Evolutionary conservation across 2,329 filamentous ascomycete species (phyloP), one percentile per base, ranked within the genome.

Genomic region (Colletotrichum sp.): DNA sequence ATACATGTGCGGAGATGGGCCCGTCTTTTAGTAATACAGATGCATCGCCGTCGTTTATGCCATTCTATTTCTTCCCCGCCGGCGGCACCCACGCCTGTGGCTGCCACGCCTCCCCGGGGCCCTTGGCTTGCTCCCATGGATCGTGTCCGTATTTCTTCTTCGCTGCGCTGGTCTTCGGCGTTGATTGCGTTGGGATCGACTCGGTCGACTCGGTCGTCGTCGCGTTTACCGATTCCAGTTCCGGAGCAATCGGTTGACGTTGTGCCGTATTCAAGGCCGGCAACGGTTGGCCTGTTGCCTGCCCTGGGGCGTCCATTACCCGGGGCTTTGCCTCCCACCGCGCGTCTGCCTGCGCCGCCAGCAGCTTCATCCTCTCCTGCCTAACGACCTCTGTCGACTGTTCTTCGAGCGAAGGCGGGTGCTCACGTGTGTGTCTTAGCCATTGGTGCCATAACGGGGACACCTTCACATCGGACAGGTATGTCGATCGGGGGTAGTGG

Each of bases 371-470:
- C 74, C 88, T 86, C 67, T 86, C 85, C 82, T 88, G 90, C 30
- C 92, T 87, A 13, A 82, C 80, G 2, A 91, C 81, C 69, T 94
- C 92, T 39, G 81, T 82, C 8, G 84, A 80, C 82, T 93, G 91
- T 82, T 94, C 92, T 1, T 84, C 83, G 13, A 93, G 82, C 3
- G 86, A 89, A 1, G 92, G 92, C 3, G 92, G 86, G 0, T 88
- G 82, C 4, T 81, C 77, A 25, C 92, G 90, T 62, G 89, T 90
- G 82, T 93, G 88, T 19, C 92, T 90, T 65, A 94, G 87, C 92
- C 92, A 94, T 80, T 93, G 92, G 83, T 93, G 92, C 92, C 92
- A 94, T 78, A 89, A 87, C 13, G 92, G 92, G 68, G 89, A 86
- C 76, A 93, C 91, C 72, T 84, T 84, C 70, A 93, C 88, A 39